Percentiles rank a stretch among this genome's conserved stretches.
These are phyloP conservation scores for Sutorius eximius DNA, from an alignment of 1,284 basidiomycete genomes.

Conservation along the genomic window DNA sequence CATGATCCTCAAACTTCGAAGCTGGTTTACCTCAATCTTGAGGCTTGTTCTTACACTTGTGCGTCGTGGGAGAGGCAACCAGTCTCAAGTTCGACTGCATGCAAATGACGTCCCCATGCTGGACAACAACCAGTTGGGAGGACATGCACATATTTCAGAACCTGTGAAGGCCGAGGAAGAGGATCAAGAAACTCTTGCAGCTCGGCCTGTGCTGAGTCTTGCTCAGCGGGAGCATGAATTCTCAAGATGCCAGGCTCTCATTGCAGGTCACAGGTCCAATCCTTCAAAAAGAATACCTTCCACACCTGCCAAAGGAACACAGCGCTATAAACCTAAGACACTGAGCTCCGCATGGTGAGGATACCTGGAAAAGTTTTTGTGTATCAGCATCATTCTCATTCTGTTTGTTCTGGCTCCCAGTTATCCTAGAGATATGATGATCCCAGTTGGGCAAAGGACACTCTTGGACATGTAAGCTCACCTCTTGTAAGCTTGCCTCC, in stretches of 20 bases:
- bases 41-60: neutral
- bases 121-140: neutral
- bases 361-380: too few relatives aligned
- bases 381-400: too few relatives aligned
- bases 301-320: slow-evolving; percentile 15
- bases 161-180: neutral
- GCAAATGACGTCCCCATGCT: neutral
- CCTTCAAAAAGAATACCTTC: slow-evolving; percentile 2
- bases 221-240: neutral
- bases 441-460: too few relatives aligned
- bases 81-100: neutral
- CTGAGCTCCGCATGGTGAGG: slow-evolving; percentile 10
- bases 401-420: too few relatives aligned
- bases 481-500: too few relatives aligned
- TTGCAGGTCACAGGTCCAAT: neutral
- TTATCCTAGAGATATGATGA: too few relatives aligned
- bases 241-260: neutral
- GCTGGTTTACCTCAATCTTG: slow-evolving; percentile 6
- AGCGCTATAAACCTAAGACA: slow-evolving; percentile 9
- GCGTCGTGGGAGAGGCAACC: neutral
- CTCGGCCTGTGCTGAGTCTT: neutral
- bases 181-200: neutral
- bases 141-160: neutral
- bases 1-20: slow-evolving; percentile 2
- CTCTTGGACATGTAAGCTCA: too few relatives aligned